These are phyloP conservation scores for Colletotrichum tofieldiae DNA, from an alignment of 2,329 filamentous ascomycete genomes.

Conservation along the genomic window DNA sequence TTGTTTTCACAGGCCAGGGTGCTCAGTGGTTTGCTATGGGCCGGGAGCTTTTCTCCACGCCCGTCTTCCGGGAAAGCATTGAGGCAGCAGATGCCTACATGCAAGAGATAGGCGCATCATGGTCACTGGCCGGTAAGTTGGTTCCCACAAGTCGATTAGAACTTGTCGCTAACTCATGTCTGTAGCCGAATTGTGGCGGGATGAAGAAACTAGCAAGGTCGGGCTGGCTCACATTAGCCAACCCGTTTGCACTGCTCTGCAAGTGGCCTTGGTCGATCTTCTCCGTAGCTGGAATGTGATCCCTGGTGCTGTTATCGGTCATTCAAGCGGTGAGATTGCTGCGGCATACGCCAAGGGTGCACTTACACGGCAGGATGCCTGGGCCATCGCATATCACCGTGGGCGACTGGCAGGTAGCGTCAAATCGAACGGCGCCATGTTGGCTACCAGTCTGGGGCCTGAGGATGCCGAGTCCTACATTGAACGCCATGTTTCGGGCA, in stretches of 20 bases:
- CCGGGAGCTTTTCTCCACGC: conserved; percentile 2
- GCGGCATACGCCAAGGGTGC: neutral
- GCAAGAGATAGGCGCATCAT: neutral
- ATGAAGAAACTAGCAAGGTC: conserved; percentile 42
- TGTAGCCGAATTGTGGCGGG: neutral
- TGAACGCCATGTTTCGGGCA: conserved; percentile 2
- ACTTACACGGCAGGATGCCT: conserved; percentile 48
- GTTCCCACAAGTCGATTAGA: too few species aligned
- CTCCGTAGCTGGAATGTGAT: conserved; percentile 49
- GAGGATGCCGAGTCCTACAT: neutral
- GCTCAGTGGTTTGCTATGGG: conserved; percentile 42
- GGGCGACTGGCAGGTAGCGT: conserved; percentile 43
- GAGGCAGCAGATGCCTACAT: neutral
- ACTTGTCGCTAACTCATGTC: too few species aligned
- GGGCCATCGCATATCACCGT: conserved; percentile 49
- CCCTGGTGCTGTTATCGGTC: conserved; percentile 51
- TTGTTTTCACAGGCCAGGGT: conserved; percentile 43
- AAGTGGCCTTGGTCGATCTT: conserved; percentile 57
- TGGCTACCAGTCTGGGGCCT: neutral
- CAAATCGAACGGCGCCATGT: neutral
- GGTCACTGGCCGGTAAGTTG: too few species aligned
- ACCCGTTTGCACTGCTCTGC: conserved; percentile 59
- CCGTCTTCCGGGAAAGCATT: conserved; percentile 7
- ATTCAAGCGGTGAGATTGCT: conserved; percentile 57
- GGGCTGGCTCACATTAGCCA: conserved; percentile 49